Percentiles rank a stretch among this genome's conserved stretches.
These are phyloP conservation scores for Madurella mycetomatis DNA, from an alignment of 2,329 filamentous ascomycete genomes.

Conservation along the genomic window DNA sequence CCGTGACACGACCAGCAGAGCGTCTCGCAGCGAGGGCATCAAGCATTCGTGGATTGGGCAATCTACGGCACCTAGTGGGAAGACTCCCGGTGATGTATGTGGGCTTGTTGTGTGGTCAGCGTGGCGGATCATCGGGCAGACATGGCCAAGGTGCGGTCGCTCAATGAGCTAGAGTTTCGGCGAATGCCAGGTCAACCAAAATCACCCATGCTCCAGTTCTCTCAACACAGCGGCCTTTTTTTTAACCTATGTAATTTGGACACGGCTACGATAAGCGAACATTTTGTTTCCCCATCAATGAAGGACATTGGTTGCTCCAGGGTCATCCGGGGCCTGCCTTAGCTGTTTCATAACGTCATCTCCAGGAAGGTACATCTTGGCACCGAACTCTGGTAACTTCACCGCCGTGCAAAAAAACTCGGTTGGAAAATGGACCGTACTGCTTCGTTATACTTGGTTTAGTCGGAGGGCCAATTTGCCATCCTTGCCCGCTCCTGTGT, in stretches of 20 bases:
- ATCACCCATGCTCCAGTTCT: neutral
- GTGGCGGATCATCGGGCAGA: constrained; percentile 9
- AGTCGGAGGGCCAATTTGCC: too few relatives aligned
- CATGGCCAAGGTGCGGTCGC: constrained; percentile 7
- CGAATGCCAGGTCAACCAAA: constrained; percentile 15
- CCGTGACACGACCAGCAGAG: constrained; percentile 23
- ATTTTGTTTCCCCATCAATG: neutral
- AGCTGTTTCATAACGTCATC: neutral
- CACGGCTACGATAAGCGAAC: neutral
- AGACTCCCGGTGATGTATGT: constrained; percentile 4
- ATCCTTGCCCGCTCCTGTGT: too few relatives aligned
- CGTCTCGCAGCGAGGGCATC: constrained; percentile 16
- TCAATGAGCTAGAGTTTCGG: constrained; percentile 16
- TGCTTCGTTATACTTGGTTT: too few relatives aligned
- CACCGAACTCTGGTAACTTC: neutral
- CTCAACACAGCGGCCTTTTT: neutral
- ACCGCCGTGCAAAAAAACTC: too few relatives aligned
- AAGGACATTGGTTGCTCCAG: neutral
- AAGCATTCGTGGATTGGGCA: constrained; percentile 4
- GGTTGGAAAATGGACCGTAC: too few relatives aligned
- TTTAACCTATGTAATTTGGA: neutral
- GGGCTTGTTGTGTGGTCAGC: constrained; percentile 6
- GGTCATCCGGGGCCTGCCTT: neutral
- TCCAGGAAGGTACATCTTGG: neutral
- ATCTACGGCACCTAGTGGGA: constrained; percentile 9